phyloP scores from a whole-genome alignment of 805 yeast genomes.

The Brettanomyces custersianus region DNA sequence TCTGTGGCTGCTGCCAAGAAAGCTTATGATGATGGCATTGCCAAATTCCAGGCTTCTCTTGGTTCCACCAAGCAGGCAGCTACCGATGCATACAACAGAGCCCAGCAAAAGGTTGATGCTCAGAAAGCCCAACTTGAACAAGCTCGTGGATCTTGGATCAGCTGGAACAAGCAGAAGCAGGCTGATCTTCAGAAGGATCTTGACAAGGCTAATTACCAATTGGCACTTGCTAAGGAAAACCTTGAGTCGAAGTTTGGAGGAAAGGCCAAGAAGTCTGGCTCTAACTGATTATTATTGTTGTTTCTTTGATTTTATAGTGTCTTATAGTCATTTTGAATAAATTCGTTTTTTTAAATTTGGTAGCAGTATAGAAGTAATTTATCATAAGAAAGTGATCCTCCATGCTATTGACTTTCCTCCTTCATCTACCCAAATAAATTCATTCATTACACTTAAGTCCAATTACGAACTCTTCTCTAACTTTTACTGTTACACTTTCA shows the following conservation, averaged over 20 bases:
- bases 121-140: conserved; percentile 4
- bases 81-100: conserved; percentile 13
- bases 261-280: conserved; percentile 12
- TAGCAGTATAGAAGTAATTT: too few species aligned
- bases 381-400: too few species aligned
- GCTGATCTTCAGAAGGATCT: conserved; percentile 16
- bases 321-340: not conserved
- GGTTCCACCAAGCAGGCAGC: conserved; percentile 3
- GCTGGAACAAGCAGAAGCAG: conserved; percentile 3
- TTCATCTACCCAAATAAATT: too few species aligned
- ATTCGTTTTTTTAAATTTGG: too few species aligned
- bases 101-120: conserved; percentile 9
- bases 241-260: too few species aligned
- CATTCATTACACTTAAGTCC: not conserved
- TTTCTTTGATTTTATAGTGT: too few species aligned
- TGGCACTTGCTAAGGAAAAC: conserved; percentile 16
- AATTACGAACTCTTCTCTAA: too few species aligned
- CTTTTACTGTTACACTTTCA: too few species aligned
- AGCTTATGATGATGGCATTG: conserved; percentile 10
- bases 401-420: too few species aligned
- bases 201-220: conserved; percentile 18
- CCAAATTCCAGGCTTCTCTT: not conserved
- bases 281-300: not conserved
- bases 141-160: not conserved
- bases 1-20: conserved; percentile 20